Evolutionary conservation across 1,284 basidiomycete species (phyloP), one percentile per base, ranked within the genome.

Genomic region (Rugosomyces carneus): DNA sequence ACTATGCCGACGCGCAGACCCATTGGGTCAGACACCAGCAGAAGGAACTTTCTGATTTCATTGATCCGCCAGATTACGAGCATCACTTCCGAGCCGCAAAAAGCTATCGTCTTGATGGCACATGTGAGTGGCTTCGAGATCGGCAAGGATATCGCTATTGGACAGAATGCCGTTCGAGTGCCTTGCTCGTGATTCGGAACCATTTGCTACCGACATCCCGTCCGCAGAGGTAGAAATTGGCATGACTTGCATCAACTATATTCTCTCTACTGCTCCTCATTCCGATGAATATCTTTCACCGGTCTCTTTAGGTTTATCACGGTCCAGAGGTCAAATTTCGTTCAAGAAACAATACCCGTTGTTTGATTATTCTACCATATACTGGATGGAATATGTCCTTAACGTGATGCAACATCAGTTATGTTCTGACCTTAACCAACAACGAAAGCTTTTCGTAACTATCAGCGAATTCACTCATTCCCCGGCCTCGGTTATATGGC

Each of bases 381-480:
- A 40, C 18, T 48, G 46, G 46, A 37, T 35, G 21, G 37, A 48
- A 11, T 48, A 48, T 40, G 41, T 32, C 3, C 32, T 43, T 5
- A 27, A 43, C 24, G 11, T 32, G 13, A 19, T 48, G 18, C 8
- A 23, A 15, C n/a, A 9, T 13, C 18, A 24, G 40, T 11, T n/a
- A 2, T 6, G 18, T 11, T 19, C 9, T 3, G n/a, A 23, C 7
- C 18, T 20, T 6, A 37, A 2, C 13, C 19, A 35, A 23, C 11
- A n/a, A n/a, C 18, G 24, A 27, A 37, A 13, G 11, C 41, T 35
- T 29, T n/a, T 24, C 11, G 15, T n/a, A 16, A 20, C 15, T 36
- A 36, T 36, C 16, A 4, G 3, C 21, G 35, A 36, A 18, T 47
- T 47, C 36, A 27, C 34, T 6, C 21, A 9, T n/a, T 41, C 38